Evolutionary conservation across 768 basidiomycete genomes (phyloP).

Genomic region (Lactarius deliciosus): DNA sequence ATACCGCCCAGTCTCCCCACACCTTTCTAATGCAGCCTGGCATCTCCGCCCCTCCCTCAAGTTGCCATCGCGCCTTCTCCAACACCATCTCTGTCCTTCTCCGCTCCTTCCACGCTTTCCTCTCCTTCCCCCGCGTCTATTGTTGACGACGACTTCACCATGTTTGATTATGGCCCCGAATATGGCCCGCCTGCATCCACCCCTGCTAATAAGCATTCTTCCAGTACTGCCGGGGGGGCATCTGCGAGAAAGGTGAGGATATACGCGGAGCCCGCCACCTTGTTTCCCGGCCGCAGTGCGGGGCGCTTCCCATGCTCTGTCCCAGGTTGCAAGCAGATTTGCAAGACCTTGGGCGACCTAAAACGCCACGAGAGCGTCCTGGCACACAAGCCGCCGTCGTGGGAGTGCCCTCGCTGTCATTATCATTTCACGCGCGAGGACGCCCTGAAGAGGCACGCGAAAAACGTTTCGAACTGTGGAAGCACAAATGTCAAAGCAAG

Average conservation of each 20-base stretch:
- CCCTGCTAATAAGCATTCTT: background rate
- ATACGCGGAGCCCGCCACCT: background rate
- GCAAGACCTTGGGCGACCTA: constrained; percentile 28
- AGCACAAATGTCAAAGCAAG: constrained; percentile 1
- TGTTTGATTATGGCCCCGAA: background rate
- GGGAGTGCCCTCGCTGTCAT: constrained; percentile 23
- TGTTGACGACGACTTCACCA: constrained; percentile 2
- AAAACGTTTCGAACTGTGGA: constrained; percentile 23
- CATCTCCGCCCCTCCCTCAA: background rate
- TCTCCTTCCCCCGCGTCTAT: background rate
- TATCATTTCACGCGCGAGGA: constrained; percentile 28
- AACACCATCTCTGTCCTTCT: constrained; percentile 15
- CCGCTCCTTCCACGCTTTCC: constrained; percentile 7
- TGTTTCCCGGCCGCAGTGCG: background rate
- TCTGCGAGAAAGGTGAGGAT: background rate
- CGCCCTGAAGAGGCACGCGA: constrained; percentile 27
- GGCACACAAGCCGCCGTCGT: constrained; percentile 21
- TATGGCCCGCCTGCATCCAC: background rate
- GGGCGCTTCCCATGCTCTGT: constrained; percentile 23
- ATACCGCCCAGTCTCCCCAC: background rate
- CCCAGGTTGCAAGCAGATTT: constrained; percentile 29
- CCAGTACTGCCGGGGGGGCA: background rate
- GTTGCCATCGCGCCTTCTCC: constrained; percentile 4
- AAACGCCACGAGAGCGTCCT: constrained; percentile 26
- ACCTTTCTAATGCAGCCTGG: no score